Conservation (phyloP, 495 filamentous ascomycete species). For the Margaritispora aquatica region DNA sequence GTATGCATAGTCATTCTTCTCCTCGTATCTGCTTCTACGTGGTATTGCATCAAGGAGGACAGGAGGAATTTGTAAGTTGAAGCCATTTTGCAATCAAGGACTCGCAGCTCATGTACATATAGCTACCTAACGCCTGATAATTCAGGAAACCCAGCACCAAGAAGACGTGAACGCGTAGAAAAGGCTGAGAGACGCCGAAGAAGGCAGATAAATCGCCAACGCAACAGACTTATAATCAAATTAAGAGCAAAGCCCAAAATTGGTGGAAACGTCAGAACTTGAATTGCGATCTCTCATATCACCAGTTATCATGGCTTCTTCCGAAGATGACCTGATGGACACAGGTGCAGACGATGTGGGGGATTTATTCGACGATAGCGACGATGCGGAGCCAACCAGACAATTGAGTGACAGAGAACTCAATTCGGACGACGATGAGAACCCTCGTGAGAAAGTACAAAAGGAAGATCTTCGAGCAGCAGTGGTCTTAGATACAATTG, state of each 20-base stretch:
- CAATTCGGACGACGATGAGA: constrained; percentile 71
- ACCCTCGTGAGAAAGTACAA: constrained; percentile 26
- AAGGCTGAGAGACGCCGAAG: neutral
- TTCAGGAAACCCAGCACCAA: no score
- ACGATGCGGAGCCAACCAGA: constrained; percentile 27
- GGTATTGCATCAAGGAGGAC: no score
- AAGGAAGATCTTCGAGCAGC: constrained; percentile 46
- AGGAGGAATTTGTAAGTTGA: no score
- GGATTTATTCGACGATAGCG: constrained; percentile 62
- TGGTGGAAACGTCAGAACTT: no score
- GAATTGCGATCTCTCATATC: no score
- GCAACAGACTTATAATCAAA: neutral
- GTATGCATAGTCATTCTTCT: neutral
- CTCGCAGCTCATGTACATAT: no score
- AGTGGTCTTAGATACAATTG: constrained; percentile 47
- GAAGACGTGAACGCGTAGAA: no score
- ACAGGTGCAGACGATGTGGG: constrained; percentile 35
- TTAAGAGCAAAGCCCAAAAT: neutral
- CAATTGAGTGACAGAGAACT: constrained; percentile 62
- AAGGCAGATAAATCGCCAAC: neutral
- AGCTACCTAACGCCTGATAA: no score
- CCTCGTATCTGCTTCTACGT: no score
- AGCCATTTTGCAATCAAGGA: no score
- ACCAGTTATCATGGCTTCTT: constrained; percentile 49
- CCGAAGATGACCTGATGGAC: constrained; percentile 36